Conservation (phyloP, 257 asterid genomes). For the Parsonsia alboflavescens region DNA sequence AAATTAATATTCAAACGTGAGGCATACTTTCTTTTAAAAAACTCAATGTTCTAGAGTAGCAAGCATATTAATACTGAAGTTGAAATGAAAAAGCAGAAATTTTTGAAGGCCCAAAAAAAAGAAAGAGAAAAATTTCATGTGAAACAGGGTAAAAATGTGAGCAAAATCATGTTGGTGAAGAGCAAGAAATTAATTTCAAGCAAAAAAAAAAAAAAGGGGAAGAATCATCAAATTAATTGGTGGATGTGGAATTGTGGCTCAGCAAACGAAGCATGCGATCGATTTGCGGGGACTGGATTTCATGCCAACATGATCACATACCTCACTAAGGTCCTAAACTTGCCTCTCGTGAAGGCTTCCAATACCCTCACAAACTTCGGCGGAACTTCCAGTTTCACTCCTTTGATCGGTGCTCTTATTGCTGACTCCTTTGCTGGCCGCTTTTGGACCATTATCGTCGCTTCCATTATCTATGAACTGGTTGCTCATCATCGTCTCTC, state of each 20-base stretch:
- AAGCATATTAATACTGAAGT: no score
- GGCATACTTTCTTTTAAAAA: no score
- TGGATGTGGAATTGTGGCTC: not conserved
- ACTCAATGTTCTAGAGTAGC: no score
- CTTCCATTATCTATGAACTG: constrained; percentile 58
- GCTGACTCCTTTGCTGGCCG: constrained; percentile 76
- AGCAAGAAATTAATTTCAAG: no score
- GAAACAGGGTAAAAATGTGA: no score
- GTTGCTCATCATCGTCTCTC: constrained; percentile 22
- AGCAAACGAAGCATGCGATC: constrained; percentile 57
- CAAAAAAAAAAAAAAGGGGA: no score
- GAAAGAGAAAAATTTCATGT: no score
- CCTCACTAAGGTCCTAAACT: constrained; percentile 58
- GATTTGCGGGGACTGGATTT: constrained; percentile 69
- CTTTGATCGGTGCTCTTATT: constrained; percentile 63
- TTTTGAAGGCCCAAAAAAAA: no score
- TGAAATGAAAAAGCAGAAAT: no score
- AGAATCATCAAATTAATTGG: no score
- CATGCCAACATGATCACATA: constrained; percentile 81
- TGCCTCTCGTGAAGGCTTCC: constrained; percentile 83
- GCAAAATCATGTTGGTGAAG: no score
- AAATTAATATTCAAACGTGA: no score
- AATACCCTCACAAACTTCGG: constrained; percentile 61
- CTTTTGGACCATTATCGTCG: constrained; percentile 64
- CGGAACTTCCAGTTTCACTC: constrained; percentile 68